Evolutionary conservation across 164 flowering plant species (phyloP).

Genomic region (Vitis amurensis): DNA sequence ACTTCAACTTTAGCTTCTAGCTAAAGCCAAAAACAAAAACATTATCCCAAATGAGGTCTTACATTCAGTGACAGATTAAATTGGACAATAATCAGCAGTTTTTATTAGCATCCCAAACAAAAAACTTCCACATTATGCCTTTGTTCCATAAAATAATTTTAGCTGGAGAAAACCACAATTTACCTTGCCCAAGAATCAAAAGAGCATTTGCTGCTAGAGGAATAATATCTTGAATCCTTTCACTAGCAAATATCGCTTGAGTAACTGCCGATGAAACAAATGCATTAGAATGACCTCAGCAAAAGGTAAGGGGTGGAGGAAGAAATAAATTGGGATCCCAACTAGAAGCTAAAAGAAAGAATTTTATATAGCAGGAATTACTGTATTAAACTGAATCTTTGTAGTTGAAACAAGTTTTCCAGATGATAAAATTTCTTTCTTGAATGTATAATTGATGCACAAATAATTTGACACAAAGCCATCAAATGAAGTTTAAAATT

Average conservation of each 20-base stretch:
- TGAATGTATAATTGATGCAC: not conserved
- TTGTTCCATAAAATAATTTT: too few species aligned
- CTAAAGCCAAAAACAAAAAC: too few species aligned
- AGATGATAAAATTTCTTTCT: not conserved
- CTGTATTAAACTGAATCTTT: too few species aligned
- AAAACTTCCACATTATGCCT: too few species aligned
- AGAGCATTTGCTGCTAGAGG: conserved; percentile 53
- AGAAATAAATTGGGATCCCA: not conserved
- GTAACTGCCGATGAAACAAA: conserved; percentile 32
- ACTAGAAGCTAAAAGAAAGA: too few species aligned
- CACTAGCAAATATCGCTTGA: conserved; percentile 69
- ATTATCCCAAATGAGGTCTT: too few species aligned
- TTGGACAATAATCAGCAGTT: too few species aligned
- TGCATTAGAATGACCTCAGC: not conserved
- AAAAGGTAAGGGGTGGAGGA: not conserved
- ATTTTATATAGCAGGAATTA: too few species aligned
- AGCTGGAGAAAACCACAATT: not conserved
- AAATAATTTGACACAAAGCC: not conserved
- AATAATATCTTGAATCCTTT: conserved; percentile 64
- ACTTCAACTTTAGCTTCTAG: too few species aligned
- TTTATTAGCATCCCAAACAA: too few species aligned
- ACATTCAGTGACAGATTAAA: too few species aligned
- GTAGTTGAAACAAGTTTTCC: not conserved
- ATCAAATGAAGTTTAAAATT: not conserved
- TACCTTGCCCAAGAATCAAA: conserved; percentile 87